Conservation (phyloP, 2,329 filamentous ascomycete genomes). For the Penicillium sp. region DNA sequence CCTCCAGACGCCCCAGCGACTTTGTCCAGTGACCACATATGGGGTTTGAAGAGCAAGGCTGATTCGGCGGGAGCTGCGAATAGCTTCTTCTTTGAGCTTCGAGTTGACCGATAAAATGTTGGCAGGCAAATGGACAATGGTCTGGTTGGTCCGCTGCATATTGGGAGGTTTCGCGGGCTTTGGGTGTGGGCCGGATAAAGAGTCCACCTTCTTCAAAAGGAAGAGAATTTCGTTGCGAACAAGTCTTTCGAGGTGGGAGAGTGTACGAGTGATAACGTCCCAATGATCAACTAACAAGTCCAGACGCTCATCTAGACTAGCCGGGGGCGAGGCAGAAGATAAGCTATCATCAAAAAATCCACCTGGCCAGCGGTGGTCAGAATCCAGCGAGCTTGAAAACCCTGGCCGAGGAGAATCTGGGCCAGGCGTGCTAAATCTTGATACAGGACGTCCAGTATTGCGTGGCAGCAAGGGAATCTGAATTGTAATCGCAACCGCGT, state of each 20-base stretch:
- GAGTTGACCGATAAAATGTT: constrained; percentile 48
- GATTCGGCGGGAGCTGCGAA: constrained; percentile 51
- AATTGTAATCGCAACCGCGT: constrained; percentile 57
- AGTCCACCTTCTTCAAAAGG: constrained; percentile 50
- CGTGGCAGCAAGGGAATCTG: constrained; percentile 49
- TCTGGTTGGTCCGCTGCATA: constrained; percentile 50
- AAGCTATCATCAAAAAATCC: constrained; percentile 41
- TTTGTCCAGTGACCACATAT: constrained; percentile 57
- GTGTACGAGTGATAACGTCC: constrained; percentile 57
- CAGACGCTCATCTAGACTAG: constrained; percentile 54
- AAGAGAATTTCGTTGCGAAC: constrained; percentile 53
- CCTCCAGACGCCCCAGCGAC: constrained; percentile 60
- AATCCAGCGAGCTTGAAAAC: constrained; percentile 44
- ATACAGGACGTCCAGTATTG: constrained; percentile 34
- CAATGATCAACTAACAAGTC: constrained; percentile 58
- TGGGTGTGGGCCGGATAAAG: constrained; percentile 38
- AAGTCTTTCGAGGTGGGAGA: constrained; percentile 53
- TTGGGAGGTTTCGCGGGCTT: constrained; percentile 47
- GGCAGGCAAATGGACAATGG: constrained; percentile 50
- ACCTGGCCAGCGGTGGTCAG: constrained; percentile 39
- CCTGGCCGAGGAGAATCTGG: constrained; percentile 32
- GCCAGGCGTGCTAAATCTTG: constrained; percentile 35
- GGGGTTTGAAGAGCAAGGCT: constrained; percentile 56
- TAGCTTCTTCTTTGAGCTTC: constrained; percentile 48
- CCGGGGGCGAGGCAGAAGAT: constrained; percentile 47